Base-by-base conservation (phyloP, 805 yeast species). In the Candida krabiensis region DNA sequence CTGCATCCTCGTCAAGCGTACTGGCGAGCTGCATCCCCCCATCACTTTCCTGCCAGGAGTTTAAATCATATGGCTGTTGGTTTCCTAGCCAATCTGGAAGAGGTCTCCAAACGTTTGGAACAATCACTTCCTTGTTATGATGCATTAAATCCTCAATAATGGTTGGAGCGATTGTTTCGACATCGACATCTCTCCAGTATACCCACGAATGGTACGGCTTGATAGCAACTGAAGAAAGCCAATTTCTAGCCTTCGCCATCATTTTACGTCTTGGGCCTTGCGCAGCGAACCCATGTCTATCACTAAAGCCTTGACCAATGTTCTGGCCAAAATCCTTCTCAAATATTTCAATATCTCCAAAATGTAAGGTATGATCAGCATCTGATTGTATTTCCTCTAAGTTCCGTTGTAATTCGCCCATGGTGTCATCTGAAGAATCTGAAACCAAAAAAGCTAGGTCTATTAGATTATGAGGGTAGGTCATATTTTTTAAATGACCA, bases 121-220 rank as follows among this genome's bases (percentile, higher is more conserved):
- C 97, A 35, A 91, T 87, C 19, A 91, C 93, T 60, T 91, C 98
- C 57, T 77, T 79, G 59, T 84, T 80, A 61, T 88, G 96, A 53
- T 79, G 85, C 97, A 91, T 91, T 52, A 90, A 69, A 63, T 90
- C 97, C 63, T 90, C 96, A 45, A 90, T 63, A 44, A 90, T 79
- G 1, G 96, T 82, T 1, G 81, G 73, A 4, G 96, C 95, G 21
- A 84, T 79, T 0, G 90, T 81, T 60, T 90, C 96, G n/a, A 91
- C 96, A 63, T 91, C 98, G 9, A 93, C 96, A 67, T 91, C 98
- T 63, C 98, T 73, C 98, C 98, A 91, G 61, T 90, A 89, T 6
- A 91, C 96, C 85, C 90, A 89, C 6, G 95, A 80, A 60, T 91
- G 98, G 60, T 91, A 81, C 1, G 98, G 97, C 60, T 81, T 83